phyloP scores from a whole-genome alignment of 192 early-diverging fungal species.

The Cladochytrium replicatum region DNA sequence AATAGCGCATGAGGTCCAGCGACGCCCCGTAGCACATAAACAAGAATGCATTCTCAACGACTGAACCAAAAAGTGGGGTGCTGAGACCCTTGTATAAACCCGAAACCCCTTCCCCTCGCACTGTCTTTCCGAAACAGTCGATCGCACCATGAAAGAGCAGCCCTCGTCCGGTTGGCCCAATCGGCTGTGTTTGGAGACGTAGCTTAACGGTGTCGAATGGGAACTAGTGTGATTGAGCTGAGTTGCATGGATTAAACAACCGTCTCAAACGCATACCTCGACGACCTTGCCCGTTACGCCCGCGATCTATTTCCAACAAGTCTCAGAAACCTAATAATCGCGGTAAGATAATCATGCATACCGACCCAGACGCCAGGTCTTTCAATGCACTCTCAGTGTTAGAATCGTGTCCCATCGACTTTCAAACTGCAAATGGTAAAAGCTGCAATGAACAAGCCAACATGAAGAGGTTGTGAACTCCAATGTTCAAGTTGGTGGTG shows the following conservation, averaged over 20 bases:
- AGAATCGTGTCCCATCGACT: too few relatives aligned
- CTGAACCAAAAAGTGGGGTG: slow-evolving; percentile 83
- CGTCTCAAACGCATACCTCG: slow-evolving; percentile 95
- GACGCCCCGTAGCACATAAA: slow-evolving; percentile 72
- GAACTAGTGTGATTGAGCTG: slow-evolving; percentile 30
- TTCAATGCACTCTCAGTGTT: too few relatives aligned
- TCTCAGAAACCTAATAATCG: too few relatives aligned
- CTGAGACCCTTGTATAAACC: slow-evolving; percentile 91
- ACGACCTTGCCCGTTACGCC: slow-evolving; percentile 88
- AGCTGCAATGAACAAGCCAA: too few relatives aligned
- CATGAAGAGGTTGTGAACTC: too few relatives aligned
- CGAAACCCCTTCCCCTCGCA: slow-evolving; percentile 64
- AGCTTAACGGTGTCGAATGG: slow-evolving; percentile 80
- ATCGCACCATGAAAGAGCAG: slow-evolving; percentile 58
- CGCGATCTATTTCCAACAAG: too few relatives aligned
- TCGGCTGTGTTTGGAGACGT: slow-evolving; percentile 69
- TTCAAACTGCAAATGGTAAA: too few relatives aligned
- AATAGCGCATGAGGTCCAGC: slow-evolving; percentile 55
- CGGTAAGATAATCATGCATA: too few relatives aligned
- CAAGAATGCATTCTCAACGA: slow-evolving; percentile 86
- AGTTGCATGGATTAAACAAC: neutral
- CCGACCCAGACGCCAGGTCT: too few relatives aligned
- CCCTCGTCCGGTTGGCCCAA: slow-evolving; percentile 31
- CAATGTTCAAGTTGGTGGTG: too few relatives aligned
- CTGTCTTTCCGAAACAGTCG: slow-evolving; percentile 70